Percentiles rank a stretch among this genome's conserved stretches.
These are phyloP conservation scores for Umbelopsis ramanniana DNA, from an alignment of 192 early-diverging fungal genomes.

Conservation along the genomic window DNA sequence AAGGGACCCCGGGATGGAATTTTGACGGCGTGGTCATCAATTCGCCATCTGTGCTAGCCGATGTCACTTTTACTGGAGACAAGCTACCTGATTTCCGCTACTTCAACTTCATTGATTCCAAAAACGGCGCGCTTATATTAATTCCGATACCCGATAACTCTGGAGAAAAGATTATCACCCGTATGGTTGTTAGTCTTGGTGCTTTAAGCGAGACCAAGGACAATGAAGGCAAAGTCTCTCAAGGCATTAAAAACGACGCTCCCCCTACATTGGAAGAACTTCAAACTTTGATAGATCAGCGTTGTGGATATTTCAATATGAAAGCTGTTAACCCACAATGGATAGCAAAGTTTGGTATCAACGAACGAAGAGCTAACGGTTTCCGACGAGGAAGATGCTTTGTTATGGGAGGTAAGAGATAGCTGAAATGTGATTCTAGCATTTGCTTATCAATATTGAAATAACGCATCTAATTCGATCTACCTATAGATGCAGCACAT, in stretches of 20 bases:
- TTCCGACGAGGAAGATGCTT: conserved; percentile 37
- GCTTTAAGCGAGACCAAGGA: neutral
- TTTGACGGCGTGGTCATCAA: conserved; percentile 28
- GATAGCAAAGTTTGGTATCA: conserved; percentile 35
- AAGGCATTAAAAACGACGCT: neutral
- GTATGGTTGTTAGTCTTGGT: neutral
- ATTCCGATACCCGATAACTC: conserved; percentile 1
- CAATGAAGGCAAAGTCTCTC: neutral
- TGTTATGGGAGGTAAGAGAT: conserved; percentile 33
- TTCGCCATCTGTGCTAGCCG: conserved; percentile 26
- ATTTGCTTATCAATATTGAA: neutral
- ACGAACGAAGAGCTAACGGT: conserved; percentile 41
- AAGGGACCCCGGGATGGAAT: conserved; percentile 21
- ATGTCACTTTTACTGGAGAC: conserved; percentile 27
- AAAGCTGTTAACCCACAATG: conserved; percentile 20
- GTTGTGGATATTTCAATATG: conserved; percentile 1
- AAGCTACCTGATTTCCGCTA: neutral
- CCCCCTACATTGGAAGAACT: conserved; percentile 14
- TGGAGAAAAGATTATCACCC: neutral
- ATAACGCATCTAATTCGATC: neutral
- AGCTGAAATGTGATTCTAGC: neutral
- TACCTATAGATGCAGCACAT: conserved; percentile 39
- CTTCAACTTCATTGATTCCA: neutral
- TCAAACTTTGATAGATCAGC: conserved; percentile 1
- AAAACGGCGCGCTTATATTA: neutral